Percentiles rank a stretch among this genome's conserved stretches.
These are phyloP conservation scores for Symbiotaphrina buchneri DNA, from an alignment of 495 filamentous ascomycete genomes.

Conservation along the genomic window DNA sequence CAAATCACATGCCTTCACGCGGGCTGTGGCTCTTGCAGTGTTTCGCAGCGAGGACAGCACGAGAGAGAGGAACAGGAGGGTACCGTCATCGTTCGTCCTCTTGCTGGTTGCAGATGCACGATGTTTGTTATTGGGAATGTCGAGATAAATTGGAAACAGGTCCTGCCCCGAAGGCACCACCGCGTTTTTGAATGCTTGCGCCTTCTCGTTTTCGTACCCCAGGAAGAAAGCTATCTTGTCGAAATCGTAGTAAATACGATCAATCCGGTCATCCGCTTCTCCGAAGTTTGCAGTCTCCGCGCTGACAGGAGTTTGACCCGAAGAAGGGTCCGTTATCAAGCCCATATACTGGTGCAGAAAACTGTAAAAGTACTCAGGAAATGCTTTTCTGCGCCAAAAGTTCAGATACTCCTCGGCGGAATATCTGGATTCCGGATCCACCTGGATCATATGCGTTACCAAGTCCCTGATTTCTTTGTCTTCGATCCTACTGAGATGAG, in stretches of 20 bases:
- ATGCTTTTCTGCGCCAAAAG: constrained; percentile 68
- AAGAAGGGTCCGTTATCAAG: constrained; percentile 79
- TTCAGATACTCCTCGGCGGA: constrained; percentile 89
- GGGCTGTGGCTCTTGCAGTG: constrained; percentile 67
- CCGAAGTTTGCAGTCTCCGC: constrained; percentile 42
- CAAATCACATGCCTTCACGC: constrained; percentile 78
- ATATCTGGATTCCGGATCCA: constrained; percentile 76
- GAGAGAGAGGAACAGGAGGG: constrained; percentile 74
- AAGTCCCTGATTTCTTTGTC: constrained; percentile 72
- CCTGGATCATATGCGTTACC: constrained; percentile 84
- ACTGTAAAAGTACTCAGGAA: constrained; percentile 7
- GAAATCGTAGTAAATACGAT: constrained; percentile 80
- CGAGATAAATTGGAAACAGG: constrained; percentile 58
- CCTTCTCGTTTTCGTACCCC: constrained; percentile 33
- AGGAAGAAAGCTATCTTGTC: constrained; percentile 94
- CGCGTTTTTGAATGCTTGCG: constrained; percentile 5
- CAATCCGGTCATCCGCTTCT: constrained; percentile 81
- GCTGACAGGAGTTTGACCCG: constrained; percentile 41
- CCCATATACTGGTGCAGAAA: constrained; percentile 7
- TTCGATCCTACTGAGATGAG: constrained; percentile 65
- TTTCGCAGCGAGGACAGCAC: constrained; percentile 75
- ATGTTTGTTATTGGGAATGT: constrained; percentile 68
- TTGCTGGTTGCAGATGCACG: constrained; percentile 19
- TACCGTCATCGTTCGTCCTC: constrained; percentile 54
- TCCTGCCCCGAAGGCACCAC: constrained; percentile 17